phyloP scores from a whole-genome alignment of 1,284 basidiomycete species.

The Cutaneotrichosporon dermatis region DNA sequence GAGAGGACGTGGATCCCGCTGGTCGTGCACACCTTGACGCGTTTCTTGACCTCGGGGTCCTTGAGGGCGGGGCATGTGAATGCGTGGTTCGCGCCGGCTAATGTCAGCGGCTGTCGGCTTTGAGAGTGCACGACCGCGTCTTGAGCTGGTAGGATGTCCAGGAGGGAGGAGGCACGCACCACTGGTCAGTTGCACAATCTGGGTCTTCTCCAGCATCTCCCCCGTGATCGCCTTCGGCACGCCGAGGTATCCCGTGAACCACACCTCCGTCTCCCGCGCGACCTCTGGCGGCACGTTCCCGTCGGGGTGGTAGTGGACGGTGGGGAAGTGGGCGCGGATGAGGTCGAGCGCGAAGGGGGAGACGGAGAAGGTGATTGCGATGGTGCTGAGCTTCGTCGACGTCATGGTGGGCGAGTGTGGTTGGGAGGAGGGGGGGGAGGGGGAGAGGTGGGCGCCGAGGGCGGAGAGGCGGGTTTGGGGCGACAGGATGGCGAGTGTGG shows the following conservation, averaged over 20 bases:
- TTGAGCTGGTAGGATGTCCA: neutral
- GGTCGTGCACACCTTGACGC: slow-evolving; percentile 32
- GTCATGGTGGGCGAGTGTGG: no score
- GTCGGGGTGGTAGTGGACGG: slow-evolving; percentile 32
- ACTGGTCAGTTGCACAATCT: slow-evolving; percentile 36
- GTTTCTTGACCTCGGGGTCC: slow-evolving; percentile 22
- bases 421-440: no score
- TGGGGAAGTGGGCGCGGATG: slow-evolving; percentile 27
- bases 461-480: no score
- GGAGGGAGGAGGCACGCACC: slow-evolving; percentile 25
- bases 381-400: neutral
- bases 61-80: slow-evolving; percentile 26
- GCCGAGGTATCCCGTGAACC: slow-evolving; percentile 25
- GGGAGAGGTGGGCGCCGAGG: no score
- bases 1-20: slow-evolving; percentile 42
- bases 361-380: slow-evolving; percentile 13
- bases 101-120: no score
- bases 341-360: slow-evolving; percentile 24
- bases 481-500: no score
- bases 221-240: slow-evolving; percentile 23
- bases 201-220: slow-evolving; percentile 24
- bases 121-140: neutral
- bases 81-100: slow-evolving; percentile 41
- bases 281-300: slow-evolving; percentile 22
- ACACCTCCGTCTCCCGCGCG: slow-evolving; percentile 30